These are phyloP conservation scores for Linum trigynum DNA, from an alignment of 345 rosid species.

Conservation along the genomic window DNA sequence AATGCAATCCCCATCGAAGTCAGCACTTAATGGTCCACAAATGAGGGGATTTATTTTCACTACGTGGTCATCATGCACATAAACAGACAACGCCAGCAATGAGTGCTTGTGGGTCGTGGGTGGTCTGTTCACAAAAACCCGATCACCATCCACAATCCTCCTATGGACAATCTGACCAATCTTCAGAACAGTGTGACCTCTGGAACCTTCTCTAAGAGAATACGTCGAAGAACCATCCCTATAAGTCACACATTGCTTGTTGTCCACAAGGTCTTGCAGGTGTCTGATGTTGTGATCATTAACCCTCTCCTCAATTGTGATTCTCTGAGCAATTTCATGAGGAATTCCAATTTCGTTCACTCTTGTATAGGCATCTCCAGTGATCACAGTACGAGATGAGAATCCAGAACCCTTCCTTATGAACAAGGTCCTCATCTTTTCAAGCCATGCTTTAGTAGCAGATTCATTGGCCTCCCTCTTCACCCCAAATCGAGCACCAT, in stretches of 20 bases:
- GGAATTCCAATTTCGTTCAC: slow-evolving; percentile 90
- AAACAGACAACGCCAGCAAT: slow-evolving; percentile 78
- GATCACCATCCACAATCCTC: slow-evolving; percentile 85
- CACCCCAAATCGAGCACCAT: slow-evolving; percentile 41
- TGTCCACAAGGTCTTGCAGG: slow-evolving; percentile 69
- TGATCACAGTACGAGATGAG: slow-evolving; percentile 91
- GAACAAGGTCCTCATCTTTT: slow-evolving; percentile 78
- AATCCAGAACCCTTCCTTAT: slow-evolving; percentile 92
- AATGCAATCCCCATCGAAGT: slow-evolving; percentile 95
- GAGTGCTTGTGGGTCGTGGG: slow-evolving; percentile 97
- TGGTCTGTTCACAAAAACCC: slow-evolving; percentile 83
- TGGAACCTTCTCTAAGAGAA: slow-evolving; percentile 85
- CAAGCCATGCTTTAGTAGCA: slow-evolving; percentile 84
- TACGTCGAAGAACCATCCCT: slow-evolving; percentile 62
- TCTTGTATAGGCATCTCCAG: slow-evolving; percentile 73
- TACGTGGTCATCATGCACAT: slow-evolving; percentile 84
- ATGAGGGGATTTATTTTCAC: slow-evolving; percentile 92
- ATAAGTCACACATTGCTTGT: slow-evolving; percentile 61
- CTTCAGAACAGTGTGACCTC: slow-evolving; percentile 68
- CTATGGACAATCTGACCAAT: slow-evolving; percentile 85
- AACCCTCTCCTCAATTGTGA: slow-evolving; percentile 87
- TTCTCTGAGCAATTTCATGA: slow-evolving; percentile 67
- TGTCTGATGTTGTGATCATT: slow-evolving; percentile 46
- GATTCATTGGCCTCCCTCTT: slow-evolving; percentile 42
- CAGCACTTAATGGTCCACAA: slow-evolving; percentile 90